Base-by-base conservation (phyloP, 1,284 basidiomycete genomes). In the Ganoderma lingzhi region DNA sequence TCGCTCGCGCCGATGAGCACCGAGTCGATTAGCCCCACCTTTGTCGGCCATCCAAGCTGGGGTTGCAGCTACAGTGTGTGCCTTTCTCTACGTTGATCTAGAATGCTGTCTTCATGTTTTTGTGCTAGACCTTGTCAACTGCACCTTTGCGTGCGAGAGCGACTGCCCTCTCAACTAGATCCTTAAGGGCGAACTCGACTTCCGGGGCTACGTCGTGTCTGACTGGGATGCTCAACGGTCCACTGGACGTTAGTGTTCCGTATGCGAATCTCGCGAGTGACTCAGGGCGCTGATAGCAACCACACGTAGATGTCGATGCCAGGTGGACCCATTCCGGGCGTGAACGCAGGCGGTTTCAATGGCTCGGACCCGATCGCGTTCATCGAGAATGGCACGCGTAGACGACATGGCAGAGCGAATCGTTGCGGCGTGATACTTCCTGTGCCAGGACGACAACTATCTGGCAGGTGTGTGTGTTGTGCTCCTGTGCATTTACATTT, bases 111-210 rank as follows among this genome's bases (percentile, higher is more conserved):
- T 23, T 23, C 23, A 23, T 23, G 23, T 23, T 23, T 23, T 23
- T 23, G 23, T 23, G 23, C 23, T 23, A 23, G 23, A 23, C 23
- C 23, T 23, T 23, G 23, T 23, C 23, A 23, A 23, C 23, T 0
- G 23, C 23, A 23, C 23, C 23, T 23, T 23, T 23, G 90, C 93
- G 1, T 96, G 94, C 79, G 89, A 94, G 78, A 95, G 94, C 76
- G 85, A 90, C 76, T 86, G 90, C 74, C 84, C 90, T 48, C 80
- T 95, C 77, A 96, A 95, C 81, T 86, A 89, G 66, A 84, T 96
- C 48, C 83, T 96, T 70, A 96, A 96, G 82, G 82, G 84, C 37
- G 93, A 96, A 80, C 87, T 89, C 67, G 92, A 90, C 3, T 96
- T 95, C 86, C 90, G 91, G 78, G 94, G 94, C 35, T 93, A 84